Evolutionary conservation across 2,329 filamentous ascomycete species (phyloP), one percentile per base, ranked within the genome.

Genomic region (Fusarium musae): DNA sequence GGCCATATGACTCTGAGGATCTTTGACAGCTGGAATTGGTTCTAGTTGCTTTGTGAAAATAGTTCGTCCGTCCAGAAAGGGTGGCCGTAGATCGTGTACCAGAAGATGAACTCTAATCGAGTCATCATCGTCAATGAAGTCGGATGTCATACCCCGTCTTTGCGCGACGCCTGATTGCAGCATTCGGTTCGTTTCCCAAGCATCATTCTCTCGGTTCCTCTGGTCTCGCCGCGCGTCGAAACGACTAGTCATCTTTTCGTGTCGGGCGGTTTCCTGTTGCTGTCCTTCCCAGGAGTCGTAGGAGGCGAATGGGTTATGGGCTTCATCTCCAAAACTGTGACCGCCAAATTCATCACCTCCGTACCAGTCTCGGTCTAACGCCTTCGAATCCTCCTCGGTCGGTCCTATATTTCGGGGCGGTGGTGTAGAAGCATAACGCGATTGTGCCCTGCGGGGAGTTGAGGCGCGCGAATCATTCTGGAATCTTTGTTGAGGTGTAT

Each of bases 181-280:
- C 96, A 99, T 98, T 66, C 96, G 93, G 81, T 99, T 99, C 21
- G 96, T 96, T 83, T 99, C 97, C 96, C 96, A 99, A 1, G 95
- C 96, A 83, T 99, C 96, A 47, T 96, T 95, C 79, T 99, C 96
- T 80, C 93, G 95, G 81, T 97, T 94, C 77, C 95, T 93, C 82
- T 97, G 94, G 65, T 94, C 87, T 69, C 92, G 91, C 57, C 93
- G 89, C 49, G 93, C 93, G 60, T 85, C 89, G 77, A 87, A 89
- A 77, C 89, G 91, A 59, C 88, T 91, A 9, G 91, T 87, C 85
- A 96, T 96, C 86, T 94, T 96, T 82, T 97, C 93, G 13, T 91
- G 87, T 80, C 95, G 84, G 19, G 91, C 92, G 21, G 88, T 88
- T 82, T 97, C 94, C 80, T 97, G 93, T 78, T 94, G 90, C 79